Percentiles rank a stretch among this genome's conserved stretches.
Evolutionary conservation across 2,329 filamentous ascomycete genomes (phyloP).

Genomic region (Calonectria multiphialidica): DNA sequence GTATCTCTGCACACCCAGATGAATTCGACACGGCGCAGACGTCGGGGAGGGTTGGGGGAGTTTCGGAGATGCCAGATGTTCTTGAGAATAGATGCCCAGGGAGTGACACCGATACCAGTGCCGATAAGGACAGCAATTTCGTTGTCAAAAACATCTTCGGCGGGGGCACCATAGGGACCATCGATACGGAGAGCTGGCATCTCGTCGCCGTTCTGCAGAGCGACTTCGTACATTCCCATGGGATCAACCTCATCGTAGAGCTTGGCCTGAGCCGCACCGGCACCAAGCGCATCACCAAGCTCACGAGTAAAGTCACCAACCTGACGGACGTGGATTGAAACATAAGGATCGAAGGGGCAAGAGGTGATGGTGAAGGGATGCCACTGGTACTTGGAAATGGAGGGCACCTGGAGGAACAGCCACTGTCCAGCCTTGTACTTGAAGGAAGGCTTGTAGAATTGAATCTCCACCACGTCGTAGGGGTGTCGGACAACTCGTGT

Average conservation of each 20-base stretch:
- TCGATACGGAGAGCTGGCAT: constrained; percentile 94
- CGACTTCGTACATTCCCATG: constrained; percentile 98
- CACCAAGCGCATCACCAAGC: constrained; percentile 96
- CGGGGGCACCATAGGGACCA: constrained; percentile 95
- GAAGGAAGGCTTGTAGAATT: constrained; percentile 96
- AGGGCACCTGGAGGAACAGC: constrained; percentile 95
- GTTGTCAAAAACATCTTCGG: constrained; percentile 96
- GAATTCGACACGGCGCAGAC: constrained; percentile 95
- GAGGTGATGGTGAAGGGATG: constrained; percentile 99
- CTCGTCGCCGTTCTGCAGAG: constrained; percentile 89
- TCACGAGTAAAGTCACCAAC: constrained; percentile 95
- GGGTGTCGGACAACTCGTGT: constrained; percentile 95
- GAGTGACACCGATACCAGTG: constrained; percentile 88
- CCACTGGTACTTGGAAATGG: constrained; percentile 92
- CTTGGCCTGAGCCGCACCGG: constrained; percentile 87
- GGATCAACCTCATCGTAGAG: constrained; percentile 92
- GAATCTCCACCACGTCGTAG: constrained; percentile 96
- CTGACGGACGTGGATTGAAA: constrained; percentile 94
- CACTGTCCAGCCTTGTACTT: constrained; percentile 98
- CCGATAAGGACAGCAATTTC: constrained; percentile 89
- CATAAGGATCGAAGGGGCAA: constrained; percentile 94
- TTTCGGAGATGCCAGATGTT: constrained; percentile 98
- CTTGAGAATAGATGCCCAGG: constrained; percentile 90
- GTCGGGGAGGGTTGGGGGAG: constrained; percentile 87
- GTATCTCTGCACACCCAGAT: constrained; percentile 99